Evolutionary conservation across 2,329 filamentous ascomycete species (phyloP).

Genomic region (Chaetomiaceae sp.): DNA sequence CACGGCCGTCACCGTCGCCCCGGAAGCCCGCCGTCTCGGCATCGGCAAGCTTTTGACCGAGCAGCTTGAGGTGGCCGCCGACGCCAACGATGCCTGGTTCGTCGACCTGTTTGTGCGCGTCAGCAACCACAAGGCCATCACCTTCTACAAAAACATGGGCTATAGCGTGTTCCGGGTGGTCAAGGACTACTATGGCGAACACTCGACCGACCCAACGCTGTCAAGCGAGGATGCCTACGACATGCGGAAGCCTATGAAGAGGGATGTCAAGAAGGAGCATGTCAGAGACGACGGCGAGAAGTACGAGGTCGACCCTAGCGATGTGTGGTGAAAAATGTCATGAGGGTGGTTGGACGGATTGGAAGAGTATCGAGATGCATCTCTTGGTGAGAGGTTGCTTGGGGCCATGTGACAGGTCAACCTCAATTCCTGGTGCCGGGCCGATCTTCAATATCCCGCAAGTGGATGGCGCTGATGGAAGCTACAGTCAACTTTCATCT

Average conservation of each 20-base stretch:
- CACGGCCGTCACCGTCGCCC: slow-evolving; percentile 88
- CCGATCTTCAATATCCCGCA: no score
- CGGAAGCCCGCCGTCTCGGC: slow-evolving; percentile 77
- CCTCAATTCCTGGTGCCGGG: no score
- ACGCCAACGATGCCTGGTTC: slow-evolving; percentile 85
- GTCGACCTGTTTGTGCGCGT: slow-evolving; percentile 90
- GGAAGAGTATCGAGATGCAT: no score
- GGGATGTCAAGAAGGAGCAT: slow-evolving; percentile 72
- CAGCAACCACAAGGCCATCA: slow-evolving; percentile 82
- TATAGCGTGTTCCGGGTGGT: slow-evolving; percentile 89
- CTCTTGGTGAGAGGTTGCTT: no score
- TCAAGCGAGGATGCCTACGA: slow-evolving; percentile 85
- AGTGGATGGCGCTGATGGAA: no score
- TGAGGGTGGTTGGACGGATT: no score
- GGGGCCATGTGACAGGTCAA: no score
- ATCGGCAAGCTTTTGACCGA: slow-evolving; percentile 80
- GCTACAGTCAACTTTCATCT: no score
- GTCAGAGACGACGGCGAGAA: slow-evolving; percentile 76
- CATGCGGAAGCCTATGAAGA: slow-evolving; percentile 87
- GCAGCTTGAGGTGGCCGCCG: slow-evolving; percentile 75
- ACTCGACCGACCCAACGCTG: slow-evolving; percentile 59
- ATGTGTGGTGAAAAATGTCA: slow-evolving; percentile 78
- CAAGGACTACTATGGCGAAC: slow-evolving; percentile 88
- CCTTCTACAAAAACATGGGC: slow-evolving; percentile 85
- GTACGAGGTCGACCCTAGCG: slow-evolving; percentile 71